Base-by-base conservation (phyloP, 2,329 filamentous ascomycete species). In the Xylaria polymorpha region DNA sequence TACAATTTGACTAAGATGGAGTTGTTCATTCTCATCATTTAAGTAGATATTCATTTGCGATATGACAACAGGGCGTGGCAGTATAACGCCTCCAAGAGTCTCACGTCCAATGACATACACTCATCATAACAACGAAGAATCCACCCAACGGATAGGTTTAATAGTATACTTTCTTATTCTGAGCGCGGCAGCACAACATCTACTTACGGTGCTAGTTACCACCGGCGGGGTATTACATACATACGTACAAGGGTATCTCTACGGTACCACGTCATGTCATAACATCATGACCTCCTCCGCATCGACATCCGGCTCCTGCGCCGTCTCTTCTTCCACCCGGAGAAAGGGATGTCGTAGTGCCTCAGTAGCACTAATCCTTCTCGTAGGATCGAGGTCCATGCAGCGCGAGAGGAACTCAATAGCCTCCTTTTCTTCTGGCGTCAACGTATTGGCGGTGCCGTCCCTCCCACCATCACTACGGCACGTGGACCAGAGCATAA, bases 401-500 rank as follows among this genome's bases (percentile, higher is more conserved):
- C 92, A 93, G 20, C 87, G 82, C 59, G 88, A 85, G 68, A 97
- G 80, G 76, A 97, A 96, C 50, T 87, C 84, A 0, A 95, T 85
- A 0, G 93, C 93, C 68, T 92, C 83, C 74, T 87, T 88, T 82
- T 96, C 93, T 29, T 94, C 91, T 0, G 84, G 81, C 0, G 84
- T 86, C 46, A 96, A 79, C 1, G 84, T 82, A 63, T 84, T 84
- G 5, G 84, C 82, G 61, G 82, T 80, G 9, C 81, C 86, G 58
- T 83, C 84, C 60, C 83, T 85, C 63, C 86, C 86, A 69, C 87
- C 86, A 25, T 89, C 87, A 65, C 88, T 90, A 25, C 94, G 89
- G 69, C 92, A 93, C 32, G 94, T 97, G 77, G 94, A 96, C 96
- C 96, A 99, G 58, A 97, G 85, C 71, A 99, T 91, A 74, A 99